phyloP scores from a whole-genome alignment of 305 asterid genomes.

The Fraxinus sp. region DNA sequence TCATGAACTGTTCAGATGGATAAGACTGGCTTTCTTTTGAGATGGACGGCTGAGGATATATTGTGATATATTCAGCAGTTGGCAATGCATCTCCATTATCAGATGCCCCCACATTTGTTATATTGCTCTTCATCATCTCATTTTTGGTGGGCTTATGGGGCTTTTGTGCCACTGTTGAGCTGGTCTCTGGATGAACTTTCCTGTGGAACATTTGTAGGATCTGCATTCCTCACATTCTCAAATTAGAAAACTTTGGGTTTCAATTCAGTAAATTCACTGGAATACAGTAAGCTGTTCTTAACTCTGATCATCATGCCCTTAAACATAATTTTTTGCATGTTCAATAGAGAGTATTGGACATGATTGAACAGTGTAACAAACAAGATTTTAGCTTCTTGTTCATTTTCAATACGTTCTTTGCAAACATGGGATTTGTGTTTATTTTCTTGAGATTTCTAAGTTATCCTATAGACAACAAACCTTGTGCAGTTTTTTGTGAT shows the following conservation, averaged over 20 bases:
- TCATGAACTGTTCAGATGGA: constrained; percentile 30
- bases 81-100: constrained; percentile 35
- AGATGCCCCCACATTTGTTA: constrained; percentile 28
- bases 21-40: constrained; percentile 43
- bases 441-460: background rate
- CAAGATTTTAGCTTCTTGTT: background rate
- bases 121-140: constrained; percentile 37
- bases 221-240: constrained; percentile 45
- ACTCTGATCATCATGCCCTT: background rate
- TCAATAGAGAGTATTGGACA: background rate
- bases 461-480: constrained; percentile 28
- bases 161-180: constrained; percentile 35
- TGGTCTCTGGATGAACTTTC: constrained; percentile 87
- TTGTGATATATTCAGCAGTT: constrained; percentile 56
- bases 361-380: background rate
- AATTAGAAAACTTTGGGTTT: constrained; percentile 1
- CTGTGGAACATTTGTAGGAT: constrained; percentile 78
- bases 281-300: background rate
- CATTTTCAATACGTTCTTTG: background rate
- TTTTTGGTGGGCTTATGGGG: constrained; percentile 37
- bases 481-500: constrained; percentile 55
- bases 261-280: background rate
- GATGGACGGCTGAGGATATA: constrained; percentile 48
- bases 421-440: background rate
- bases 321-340: background rate